Percentiles rank a stretch among this genome's conserved stretches.
phyloP scores from a whole-genome alignment of 306 rosid species.

The Argentina anserina region DNA sequence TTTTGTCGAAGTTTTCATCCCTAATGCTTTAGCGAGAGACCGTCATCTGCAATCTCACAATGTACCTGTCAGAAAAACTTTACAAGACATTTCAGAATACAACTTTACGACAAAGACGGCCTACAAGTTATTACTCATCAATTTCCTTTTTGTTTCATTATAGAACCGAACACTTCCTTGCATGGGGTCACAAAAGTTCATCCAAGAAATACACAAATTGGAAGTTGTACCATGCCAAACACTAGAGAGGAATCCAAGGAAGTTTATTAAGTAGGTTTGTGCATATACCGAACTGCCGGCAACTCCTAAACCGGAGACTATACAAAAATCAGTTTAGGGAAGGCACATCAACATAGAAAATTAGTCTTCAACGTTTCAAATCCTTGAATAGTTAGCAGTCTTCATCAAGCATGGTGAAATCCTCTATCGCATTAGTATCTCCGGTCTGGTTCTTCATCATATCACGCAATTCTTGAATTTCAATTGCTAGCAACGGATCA shows the following conservation, averaged over 20 bases:
- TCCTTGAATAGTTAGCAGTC: conserved; percentile 28
- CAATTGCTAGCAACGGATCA: conserved; percentile 58
- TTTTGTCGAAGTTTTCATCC: not conserved
- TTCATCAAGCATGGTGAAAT: conserved; percentile 59
- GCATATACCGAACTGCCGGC: not conserved
- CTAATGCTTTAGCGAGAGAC: too few relatives aligned
- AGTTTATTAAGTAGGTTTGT: too few relatives aligned
- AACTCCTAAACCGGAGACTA: not conserved
- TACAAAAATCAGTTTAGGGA: not conserved
- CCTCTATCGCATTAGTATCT: conserved; percentile 41
- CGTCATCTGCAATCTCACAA: too few relatives aligned
- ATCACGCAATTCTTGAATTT: conserved; percentile 66
- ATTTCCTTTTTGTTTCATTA: not conserved
- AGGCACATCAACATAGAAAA: not conserved
- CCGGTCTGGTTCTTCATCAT: conserved; percentile 39
- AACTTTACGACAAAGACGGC: not conserved
- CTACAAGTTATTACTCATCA: not conserved
- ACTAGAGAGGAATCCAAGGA: not conserved
- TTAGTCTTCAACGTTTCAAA: not conserved
- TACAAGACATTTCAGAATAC: not conserved
- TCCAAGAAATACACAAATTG: not conserved
- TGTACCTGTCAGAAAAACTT: too few relatives aligned
- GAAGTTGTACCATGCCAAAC: not conserved
- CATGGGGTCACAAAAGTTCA: not conserved
- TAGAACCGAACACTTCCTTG: not conserved